Evolutionary conservation across 495 filamentous ascomycete genomes (phyloP).

Genomic region (Glonium stellatum): DNA sequence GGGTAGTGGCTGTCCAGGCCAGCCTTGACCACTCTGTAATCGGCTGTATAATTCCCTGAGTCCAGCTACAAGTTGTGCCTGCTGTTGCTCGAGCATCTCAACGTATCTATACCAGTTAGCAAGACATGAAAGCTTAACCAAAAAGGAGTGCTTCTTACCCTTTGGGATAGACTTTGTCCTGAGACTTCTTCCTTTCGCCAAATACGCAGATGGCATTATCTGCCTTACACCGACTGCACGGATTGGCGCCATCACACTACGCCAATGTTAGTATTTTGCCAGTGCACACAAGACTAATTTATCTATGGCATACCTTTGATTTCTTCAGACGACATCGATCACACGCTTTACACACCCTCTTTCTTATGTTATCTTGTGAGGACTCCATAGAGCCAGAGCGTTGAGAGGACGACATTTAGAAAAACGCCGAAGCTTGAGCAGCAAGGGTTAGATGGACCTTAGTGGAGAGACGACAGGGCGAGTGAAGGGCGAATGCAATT

Average conservation of each 20-base stretch:
- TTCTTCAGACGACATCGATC: constrained; percentile 68
- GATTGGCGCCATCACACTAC: constrained; percentile 60
- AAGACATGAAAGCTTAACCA: neutral
- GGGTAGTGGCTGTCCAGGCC: constrained; percentile 49
- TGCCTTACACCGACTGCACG: constrained; percentile 58
- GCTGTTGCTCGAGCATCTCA: constrained; percentile 67
- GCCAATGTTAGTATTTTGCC: constrained; percentile 12
- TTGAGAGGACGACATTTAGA: constrained; percentile 18
- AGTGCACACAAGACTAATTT: neutral
- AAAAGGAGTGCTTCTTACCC: constrained; percentile 23
- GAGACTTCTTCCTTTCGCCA: constrained; percentile 39
- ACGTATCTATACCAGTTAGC: constrained; percentile 46
- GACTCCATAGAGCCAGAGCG: constrained; percentile 25
- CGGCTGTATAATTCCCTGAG: constrained; percentile 56
- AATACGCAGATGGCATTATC: constrained; percentile 42
- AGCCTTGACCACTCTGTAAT: constrained; percentile 44
- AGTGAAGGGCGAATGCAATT: neutral
- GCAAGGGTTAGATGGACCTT: constrained; percentile 1
- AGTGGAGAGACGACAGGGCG: neutral
- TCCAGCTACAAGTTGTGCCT: constrained; percentile 54
- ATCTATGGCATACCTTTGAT: constrained; percentile 49
- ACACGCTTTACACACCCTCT: constrained; percentile 64
- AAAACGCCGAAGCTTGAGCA: neutral
- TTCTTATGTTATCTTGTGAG: constrained; percentile 36
- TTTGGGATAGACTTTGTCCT: constrained; percentile 42